These are phyloP conservation scores for Pseudisothecium myosuroides DNA, from an alignment of 225 moss, liverwort and hornwort species.

Conservation along the genomic window DNA sequence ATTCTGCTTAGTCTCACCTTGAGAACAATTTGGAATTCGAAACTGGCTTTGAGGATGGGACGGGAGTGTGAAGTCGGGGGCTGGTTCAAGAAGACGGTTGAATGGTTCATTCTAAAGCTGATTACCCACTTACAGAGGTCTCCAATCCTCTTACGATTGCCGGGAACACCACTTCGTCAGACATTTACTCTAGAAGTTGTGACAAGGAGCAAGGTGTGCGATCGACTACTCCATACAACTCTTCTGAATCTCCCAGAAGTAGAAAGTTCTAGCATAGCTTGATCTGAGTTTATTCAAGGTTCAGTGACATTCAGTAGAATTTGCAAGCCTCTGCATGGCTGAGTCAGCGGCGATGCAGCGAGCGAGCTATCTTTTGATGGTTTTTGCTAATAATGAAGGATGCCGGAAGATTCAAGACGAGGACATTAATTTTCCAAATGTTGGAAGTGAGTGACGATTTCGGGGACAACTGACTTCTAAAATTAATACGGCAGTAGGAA, in stretches of 20 bases:
- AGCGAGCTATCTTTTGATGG: not conserved
- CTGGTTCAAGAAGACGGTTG: not conserved
- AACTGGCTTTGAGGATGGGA: not conserved
- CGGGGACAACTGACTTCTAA: not conserved
- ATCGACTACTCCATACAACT: not conserved
- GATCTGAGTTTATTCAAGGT: not conserved
- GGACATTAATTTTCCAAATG: not conserved
- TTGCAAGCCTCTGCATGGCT: not conserved
- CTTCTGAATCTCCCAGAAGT: not conserved
- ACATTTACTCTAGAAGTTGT: not conserved
- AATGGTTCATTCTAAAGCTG: not conserved
- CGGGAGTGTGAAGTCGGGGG: not conserved
- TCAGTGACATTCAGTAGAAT: not conserved
- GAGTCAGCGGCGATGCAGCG: not conserved
- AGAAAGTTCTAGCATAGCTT: not conserved
- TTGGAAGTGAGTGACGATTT: not conserved
- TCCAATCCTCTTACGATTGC: not conserved
- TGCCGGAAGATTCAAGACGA: not conserved
- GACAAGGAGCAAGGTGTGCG: not conserved
- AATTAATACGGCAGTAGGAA: not conserved
- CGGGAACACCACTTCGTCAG: not conserved
- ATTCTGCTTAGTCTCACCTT: not conserved
- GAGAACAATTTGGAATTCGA: not conserved
- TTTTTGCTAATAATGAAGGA: constrained; percentile 12
- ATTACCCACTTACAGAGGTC: not conserved